Evolutionary conservation across 768 basidiomycete genomes (phyloP), one percentile per base, ranked within the genome.

Genomic region (Xanthoconium purpureum): DNA sequence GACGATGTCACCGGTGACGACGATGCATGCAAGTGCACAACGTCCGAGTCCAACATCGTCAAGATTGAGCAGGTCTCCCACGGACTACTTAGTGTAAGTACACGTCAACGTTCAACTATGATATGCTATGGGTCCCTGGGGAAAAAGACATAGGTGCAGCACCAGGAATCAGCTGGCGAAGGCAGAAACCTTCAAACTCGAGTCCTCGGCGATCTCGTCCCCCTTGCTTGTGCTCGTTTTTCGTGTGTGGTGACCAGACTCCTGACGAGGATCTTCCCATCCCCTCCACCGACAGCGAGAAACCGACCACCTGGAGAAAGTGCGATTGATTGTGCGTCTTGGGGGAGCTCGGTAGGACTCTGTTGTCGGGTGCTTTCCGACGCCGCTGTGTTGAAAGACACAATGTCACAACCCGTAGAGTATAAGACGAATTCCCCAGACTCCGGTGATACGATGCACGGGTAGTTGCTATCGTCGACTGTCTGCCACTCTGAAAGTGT

Each of bases 11-110:
- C 20, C 28, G 64, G 33, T 5, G 58, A 44, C 15, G 56, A 53
- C 15, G 58, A 52, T 6, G 59, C 50, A 20, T 59, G 59, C 12
- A 73, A 42, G 37, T 73, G 64, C 20, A 65, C 20, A 17, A 52
- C 47, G 45, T 67, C 48, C 20, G 61, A 43, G 37, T 62, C 56
- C 11, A 59, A 54, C 61, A 66, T 70, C 2, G 52, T 18, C 18
- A 30, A 15, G 8, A 5, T 33, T 2, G 10, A 6, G 5, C n/a
- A 15, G 10, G 37, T 35, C 6, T 39, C 7, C 38, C 24, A 43
- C 11, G 12, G 42, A 12, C 14, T 40, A 13, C n/a, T n/a, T n/a
- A n/a, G n/a, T n/a, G n/a, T n/a, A n/a, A n/a, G n/a, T n/a, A n/a
- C n/a, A n/a, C n/a, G n/a, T n/a, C 43, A 14, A 15, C 28, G 12